Conservation (phyloP, 768 basidiomycete species). For the Leccinum rimulosum region DNA sequence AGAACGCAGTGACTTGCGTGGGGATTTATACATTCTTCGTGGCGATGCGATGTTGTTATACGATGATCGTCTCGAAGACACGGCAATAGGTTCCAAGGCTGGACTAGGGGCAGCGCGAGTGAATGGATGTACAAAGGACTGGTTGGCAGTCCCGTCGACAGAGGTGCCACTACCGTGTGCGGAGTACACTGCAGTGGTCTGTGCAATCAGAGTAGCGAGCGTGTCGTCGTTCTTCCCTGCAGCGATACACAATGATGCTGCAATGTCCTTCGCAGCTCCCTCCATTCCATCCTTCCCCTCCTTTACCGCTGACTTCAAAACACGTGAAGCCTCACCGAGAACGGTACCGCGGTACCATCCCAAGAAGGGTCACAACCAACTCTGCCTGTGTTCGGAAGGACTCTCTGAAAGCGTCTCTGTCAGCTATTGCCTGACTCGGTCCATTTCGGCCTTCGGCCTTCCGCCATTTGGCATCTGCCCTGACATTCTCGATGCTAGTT, state of each 20-base stretch:
- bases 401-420: constrained; percentile 59
- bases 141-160: constrained; percentile 51
- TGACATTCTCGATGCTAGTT: constrained; percentile 62
- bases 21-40: constrained; percentile 53
- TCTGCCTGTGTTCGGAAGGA: constrained; percentile 64
- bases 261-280: constrained; percentile 46
- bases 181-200: constrained; percentile 61
- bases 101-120: constrained; percentile 47
- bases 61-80: constrained; percentile 43
- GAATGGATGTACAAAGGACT: constrained; percentile 41
- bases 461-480: constrained; percentile 61
- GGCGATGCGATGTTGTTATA: constrained; percentile 44
- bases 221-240: constrained; percentile 68
- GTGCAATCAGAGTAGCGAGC: constrained; percentile 65
- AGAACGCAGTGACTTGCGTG: constrained; percentile 71
- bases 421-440: constrained; percentile 63
- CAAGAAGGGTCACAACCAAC: constrained; percentile 67
- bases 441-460: constrained; percentile 76
- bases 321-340: constrained; percentile 56
- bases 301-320: constrained; percentile 39
- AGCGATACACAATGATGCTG: constrained; percentile 49
- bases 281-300: constrained; percentile 37
- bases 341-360: constrained; percentile 76
- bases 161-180: constrained; percentile 34
- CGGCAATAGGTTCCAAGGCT: constrained; percentile 44